These are phyloP conservation scores for Aquilaria malaccensis DNA, from an alignment of 345 rosid species.

Conservation along the genomic window DNA sequence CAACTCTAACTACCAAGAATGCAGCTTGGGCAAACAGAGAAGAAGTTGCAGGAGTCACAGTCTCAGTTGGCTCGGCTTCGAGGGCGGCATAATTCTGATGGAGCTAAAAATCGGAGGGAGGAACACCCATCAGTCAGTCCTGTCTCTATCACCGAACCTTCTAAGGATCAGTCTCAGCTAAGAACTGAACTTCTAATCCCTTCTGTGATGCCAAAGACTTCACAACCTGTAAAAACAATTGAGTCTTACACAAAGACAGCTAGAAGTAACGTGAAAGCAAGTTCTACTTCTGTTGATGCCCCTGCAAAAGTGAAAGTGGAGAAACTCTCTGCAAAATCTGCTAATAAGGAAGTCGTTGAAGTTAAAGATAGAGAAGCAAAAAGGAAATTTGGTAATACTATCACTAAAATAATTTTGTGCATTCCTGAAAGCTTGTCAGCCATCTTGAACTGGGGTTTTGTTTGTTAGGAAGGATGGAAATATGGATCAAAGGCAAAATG, in stretches of 20 bases:
- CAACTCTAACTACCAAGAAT: slow-evolving; percentile 7
- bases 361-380: slow-evolving; percentile 45
- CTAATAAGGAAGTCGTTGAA: slow-evolving; percentile 27
- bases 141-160: slow-evolving; percentile 18
- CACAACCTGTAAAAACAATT: slow-evolving; percentile 24
- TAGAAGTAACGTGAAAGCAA: slow-evolving; percentile 17
- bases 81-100: slow-evolving; percentile 23
- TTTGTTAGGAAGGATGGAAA: too few relatives aligned
- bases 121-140: slow-evolving; percentile 29
- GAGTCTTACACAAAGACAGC: slow-evolving; percentile 25
- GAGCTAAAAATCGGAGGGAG: slow-evolving; percentile 22
- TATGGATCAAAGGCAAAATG: too few relatives aligned
- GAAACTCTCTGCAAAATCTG: slow-evolving; percentile 24
- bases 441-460: too few relatives aligned
- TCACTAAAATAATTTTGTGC: neutral
- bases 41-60: slow-evolving; percentile 49
- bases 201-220: slow-evolving; percentile 31
- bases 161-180: slow-evolving; percentile 19
- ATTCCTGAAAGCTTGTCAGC: neutral
- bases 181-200: slow-evolving; percentile 45
- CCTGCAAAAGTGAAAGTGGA: slow-evolving; percentile 33
- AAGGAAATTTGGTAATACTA: slow-evolving; percentile 58
- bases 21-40: slow-evolving; percentile 67
- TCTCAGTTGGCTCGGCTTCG: slow-evolving; percentile 53
- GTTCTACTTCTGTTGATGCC: slow-evolving; percentile 14